Evolutionary conservation across 192 early-diverging fungal genomes (phyloP).

Genomic region (Kappamyces sp.): DNA sequence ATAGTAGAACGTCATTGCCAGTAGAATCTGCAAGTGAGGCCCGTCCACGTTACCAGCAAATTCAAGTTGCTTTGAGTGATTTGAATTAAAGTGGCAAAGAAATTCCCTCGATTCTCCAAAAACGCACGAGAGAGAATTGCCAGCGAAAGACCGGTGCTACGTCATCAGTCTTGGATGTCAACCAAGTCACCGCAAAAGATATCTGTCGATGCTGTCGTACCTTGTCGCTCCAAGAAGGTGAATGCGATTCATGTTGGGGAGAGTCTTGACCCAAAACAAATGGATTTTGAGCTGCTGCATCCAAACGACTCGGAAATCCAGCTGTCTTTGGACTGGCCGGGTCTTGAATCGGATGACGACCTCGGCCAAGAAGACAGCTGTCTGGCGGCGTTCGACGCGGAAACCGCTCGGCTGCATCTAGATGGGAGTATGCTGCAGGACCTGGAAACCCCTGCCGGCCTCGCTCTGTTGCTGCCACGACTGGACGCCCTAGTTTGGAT

Average conservation of each 20-base stretch:
- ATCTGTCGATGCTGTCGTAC: not conserved
- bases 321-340: too few species aligned
- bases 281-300: too few species aligned
- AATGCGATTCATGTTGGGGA: slow-evolving; percentile 11
- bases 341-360: too few species aligned
- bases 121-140: slow-evolving; percentile 36
- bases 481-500: too few species aligned
- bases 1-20: slow-evolving; percentile 74
- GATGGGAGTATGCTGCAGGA: too few species aligned
- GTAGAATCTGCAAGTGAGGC: slow-evolving; percentile 54
- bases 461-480: too few species aligned
- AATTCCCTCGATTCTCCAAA: slow-evolving; percentile 48
- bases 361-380: too few species aligned
- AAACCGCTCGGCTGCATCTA: too few species aligned
- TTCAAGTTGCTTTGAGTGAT: slow-evolving; percentile 80
- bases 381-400: too few species aligned
- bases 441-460: too few species aligned
- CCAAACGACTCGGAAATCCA: too few species aligned
- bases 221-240: slow-evolving; percentile 11
- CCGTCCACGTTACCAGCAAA: slow-evolving; percentile 66
- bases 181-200: not conserved
- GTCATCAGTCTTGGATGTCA: not conserved
- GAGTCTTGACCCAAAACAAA: not conserved
- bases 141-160: slow-evolving; percentile 29
- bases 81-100: slow-evolving; percentile 87